Evolutionary conservation across 257 asterid genomes (phyloP).

Genomic region (Henckelia pumila): DNA sequence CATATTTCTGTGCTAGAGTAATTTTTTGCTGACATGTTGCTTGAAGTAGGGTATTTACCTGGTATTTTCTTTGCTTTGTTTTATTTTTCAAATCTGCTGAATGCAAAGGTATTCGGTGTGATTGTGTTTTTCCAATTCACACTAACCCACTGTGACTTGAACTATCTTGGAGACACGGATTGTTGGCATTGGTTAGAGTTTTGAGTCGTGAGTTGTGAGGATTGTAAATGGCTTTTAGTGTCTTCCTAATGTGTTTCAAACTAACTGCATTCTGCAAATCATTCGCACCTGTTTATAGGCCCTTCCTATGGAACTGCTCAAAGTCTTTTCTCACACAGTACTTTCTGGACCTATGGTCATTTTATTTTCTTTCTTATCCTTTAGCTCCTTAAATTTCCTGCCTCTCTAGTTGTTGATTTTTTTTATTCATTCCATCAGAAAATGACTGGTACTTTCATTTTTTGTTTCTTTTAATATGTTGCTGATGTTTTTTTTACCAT

Average conservation of each 20-base stretch:
- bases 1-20: neutral
- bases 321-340: conserved; percentile 1
- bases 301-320: neutral
- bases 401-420: conserved; percentile 10
- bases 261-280: neutral
- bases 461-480: conserved; percentile 10
- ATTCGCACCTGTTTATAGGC: conserved; percentile 13
- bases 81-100: neutral
- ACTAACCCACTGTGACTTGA: neutral
- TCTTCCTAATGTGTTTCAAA: conserved; percentile 5
- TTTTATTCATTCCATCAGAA: conserved; percentile 2
- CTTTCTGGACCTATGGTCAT: neutral
- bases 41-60: neutral
- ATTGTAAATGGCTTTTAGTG: conserved; percentile 14
- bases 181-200: neutral
- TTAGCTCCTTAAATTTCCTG: conserved; percentile 3
- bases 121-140: neutral
- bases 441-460: conserved; percentile 17
- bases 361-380: conserved; percentile 4
- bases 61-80: neutral
- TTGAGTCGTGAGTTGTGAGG: neutral
- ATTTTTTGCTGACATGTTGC: neutral
- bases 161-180: neutral
- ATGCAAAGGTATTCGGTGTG: neutral
- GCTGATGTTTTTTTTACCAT: neutral